Base-by-base conservation (phyloP, 129 eudicot species). In the Tagetes patula region DNA sequence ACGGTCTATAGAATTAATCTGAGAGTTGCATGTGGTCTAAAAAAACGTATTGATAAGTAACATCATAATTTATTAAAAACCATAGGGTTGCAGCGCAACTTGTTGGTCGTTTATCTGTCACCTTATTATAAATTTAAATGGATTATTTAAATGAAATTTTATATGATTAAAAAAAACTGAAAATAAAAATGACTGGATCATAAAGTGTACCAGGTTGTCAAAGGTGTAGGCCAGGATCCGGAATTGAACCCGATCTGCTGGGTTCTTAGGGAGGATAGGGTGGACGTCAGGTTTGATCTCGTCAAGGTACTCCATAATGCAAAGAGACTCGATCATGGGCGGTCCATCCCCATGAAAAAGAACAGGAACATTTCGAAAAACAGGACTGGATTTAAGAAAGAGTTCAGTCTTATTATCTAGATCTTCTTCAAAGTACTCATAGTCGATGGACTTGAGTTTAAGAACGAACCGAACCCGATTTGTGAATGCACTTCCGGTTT, bases 251-350 rank as follows among this genome's bases (percentile, higher is more conserved):
- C 65, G 65, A 33, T 60, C 65, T 2, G 8, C 36, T 36, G 82
- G 81, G 75, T 80, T 62, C 10, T 76, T 69, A 6, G 85, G 83
- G 33, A 84, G 71, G 47, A 84, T 69, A 37, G 77, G 61, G 31
- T 80, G 79, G 68, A 66, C 83, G 47, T 72, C n/a, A 4, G 80
- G 31, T 78, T 74, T 78, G 41, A 45, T 42, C 42, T 76, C 84
- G 69, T 84, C 82, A 34, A 78, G 58, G 31, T 53, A 53, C 33
- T 53, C 59, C 9, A 53, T n/a, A 14, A 53, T 5, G 0, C 3
- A 2, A 8, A 55, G 62, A 55, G 62, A 55, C 62, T 55, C 36
- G 38, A 30, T 5, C 11, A 55, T 55, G 36, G 62, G 62, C 34
- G 1, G 62, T 55, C 20, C 12, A 30, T 55, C 8, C 1, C 37